These are phyloP conservation scores for Metschnikowia aberdeeniae DNA, from an alignment of 805 yeast species.

Conservation along the genomic window DNA sequence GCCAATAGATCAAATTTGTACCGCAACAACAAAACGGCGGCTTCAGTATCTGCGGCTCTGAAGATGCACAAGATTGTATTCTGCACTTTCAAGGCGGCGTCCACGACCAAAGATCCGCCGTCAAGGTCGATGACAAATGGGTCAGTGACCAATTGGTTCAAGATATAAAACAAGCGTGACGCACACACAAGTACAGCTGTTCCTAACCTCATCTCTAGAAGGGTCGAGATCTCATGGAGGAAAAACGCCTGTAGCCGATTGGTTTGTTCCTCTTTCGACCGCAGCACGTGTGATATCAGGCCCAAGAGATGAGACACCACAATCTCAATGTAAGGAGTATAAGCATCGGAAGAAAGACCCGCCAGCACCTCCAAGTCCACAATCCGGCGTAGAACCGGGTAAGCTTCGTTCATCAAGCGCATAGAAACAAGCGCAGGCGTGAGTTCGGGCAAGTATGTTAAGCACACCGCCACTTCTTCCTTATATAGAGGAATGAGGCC, in stretches of 20 bases:
- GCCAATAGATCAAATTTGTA: conserved; percentile 35
- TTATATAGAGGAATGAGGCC: conserved; percentile 27
- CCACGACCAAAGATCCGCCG: conserved; percentile 14
- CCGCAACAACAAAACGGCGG: conserved; percentile 16
- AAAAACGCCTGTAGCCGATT: conserved; percentile 15
- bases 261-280: conserved; percentile 12
- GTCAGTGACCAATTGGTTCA: conserved; percentile 30
- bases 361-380: conserved; percentile 2
- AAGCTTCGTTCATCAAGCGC: conserved; percentile 21
- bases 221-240: conserved; percentile 15
- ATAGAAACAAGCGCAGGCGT: conserved; percentile 23
- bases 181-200: conserved; percentile 21
- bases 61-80: conserved; percentile 15
- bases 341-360: neutral
- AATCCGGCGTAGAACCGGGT: conserved; percentile 17
- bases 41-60: conserved; percentile 16
- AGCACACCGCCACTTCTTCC: conserved; percentile 23
- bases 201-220: conserved; percentile 9
- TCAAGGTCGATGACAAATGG: conserved; percentile 25
- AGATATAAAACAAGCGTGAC: conserved; percentile 25
- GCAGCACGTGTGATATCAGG: conserved; percentile 23
- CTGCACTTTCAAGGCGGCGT: conserved; percentile 24
- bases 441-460: conserved; percentile 25
- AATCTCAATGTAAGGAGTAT: conserved; percentile 20
- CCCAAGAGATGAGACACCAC: conserved; percentile 22